Evolutionary conservation across 2,329 filamentous ascomycete species (phyloP), one percentile per base, ranked within the genome.

Genomic region (Graphilbum sp.): DNA sequence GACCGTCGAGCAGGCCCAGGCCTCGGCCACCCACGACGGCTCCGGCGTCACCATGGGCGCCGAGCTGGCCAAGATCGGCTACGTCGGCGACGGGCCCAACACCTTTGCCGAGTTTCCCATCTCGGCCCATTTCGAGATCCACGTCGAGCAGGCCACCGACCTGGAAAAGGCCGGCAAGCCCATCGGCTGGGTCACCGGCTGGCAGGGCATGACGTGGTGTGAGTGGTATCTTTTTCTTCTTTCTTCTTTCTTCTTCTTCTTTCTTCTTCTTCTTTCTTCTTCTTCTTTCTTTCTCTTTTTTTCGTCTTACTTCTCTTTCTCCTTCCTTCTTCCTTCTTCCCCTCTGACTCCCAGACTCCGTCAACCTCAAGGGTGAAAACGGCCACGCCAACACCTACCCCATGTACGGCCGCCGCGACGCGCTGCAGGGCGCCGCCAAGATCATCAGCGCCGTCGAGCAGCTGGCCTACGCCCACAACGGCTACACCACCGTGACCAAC

Each of bases 271-370:
- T 7, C 9, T 21, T 25, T 7, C 25, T 24, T 24, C 11, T 24
- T 11, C 11, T 24, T 24, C 11, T 24, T 24, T 24, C 21, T 24
- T 24, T 24, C 11, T 24, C 11, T 24, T 11, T 24, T 11, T 24
- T 24, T 24, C 11, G 5, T 24, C 21, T 24, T 24, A 6, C 11
- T 24, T 24, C 21, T 24, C 27, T 17, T 13, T 18, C 8, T 21
- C n/a, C n/a, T n/a, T n/a, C n/a, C n/a, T n/a, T n/a, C n/a, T n/a
- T n/a, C n/a, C n/a, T n/a, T n/a, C n/a, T n/a, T n/a, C n/a, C n/a
- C n/a, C n/a, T n/a, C n/a, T 4, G 7, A 31, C 4, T 39, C 33
- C 6, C 44, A 94, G 87, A 96, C 54, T 93, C 98, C 73, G 90
- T 88, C 54, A 98, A 98, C 63, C 72, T 93, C 43, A 88, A 96